A percentile compares a stretch with the other conserved stretches of the same genome.
phyloP scores from a whole-genome alignment of 1,284 basidiomycete genomes.

The Dichomitus squalens region DNA sequence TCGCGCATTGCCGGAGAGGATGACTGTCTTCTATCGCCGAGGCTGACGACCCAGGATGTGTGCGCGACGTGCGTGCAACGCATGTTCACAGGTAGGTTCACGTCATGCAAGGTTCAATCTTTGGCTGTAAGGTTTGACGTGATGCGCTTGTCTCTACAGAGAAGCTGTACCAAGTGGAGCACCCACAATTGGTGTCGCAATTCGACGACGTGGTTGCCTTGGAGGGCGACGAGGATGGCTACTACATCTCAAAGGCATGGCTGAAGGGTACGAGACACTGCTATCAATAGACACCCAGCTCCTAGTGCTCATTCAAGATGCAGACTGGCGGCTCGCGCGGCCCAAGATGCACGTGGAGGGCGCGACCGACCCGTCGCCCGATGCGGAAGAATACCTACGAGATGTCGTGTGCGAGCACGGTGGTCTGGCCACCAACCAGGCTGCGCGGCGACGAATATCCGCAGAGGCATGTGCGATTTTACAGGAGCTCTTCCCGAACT shows the following conservation, averaged over 20 bases:
- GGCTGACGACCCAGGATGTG: constrained; percentile 50
- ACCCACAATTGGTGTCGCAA: constrained; percentile 57
- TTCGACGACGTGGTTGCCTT: constrained; percentile 56
- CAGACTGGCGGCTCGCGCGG: constrained; percentile 72
- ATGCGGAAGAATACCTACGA: constrained; percentile 50
- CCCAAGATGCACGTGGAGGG: constrained; percentile 71
- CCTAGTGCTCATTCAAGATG: not conserved
- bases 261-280: constrained; percentile 54
- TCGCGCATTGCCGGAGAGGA: constrained; percentile 48
- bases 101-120: not conserved
- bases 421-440: constrained; percentile 52
- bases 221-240: constrained; percentile 47
- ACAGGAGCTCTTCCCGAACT: constrained; percentile 59
- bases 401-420: constrained; percentile 76
- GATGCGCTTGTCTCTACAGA: constrained; percentile 43
- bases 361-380: constrained; percentile 65
- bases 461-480: constrained; percentile 60
- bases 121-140: not conserved
- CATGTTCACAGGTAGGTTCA: constrained; percentile 60
- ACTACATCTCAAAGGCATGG: constrained; percentile 81
- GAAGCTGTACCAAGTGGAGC: constrained; percentile 64
- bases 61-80: constrained; percentile 61
- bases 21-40: constrained; percentile 49
- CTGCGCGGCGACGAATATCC: constrained; percentile 63
- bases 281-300: not conserved